A percentile compares a stretch with the other conserved stretches of the same genome.
Evolutionary conservation across 164 flowering plant genomes (phyloP).

Genomic region (Hamamelis virginiana): DNA sequence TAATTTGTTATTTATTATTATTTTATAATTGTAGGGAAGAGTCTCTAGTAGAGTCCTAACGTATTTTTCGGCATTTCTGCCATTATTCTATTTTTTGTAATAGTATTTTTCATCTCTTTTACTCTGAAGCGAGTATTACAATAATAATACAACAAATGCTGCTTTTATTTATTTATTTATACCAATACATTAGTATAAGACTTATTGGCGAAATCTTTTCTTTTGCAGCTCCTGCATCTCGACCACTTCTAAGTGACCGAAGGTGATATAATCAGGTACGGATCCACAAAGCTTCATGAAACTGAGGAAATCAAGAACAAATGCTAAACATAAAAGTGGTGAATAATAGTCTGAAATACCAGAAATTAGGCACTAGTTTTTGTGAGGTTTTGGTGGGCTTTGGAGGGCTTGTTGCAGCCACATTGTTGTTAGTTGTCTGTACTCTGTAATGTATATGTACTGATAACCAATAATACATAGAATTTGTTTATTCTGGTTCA

Average conservation of each 20-base stretch:
- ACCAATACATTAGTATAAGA: background rate
- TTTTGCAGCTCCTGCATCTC: slow-evolving; percentile 45
- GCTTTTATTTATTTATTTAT: too few relatives aligned
- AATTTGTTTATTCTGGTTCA: background rate
- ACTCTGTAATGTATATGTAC: background rate
- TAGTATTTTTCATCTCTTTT: too few relatives aligned
- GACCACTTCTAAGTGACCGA: slow-evolving; percentile 48
- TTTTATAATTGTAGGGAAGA: too few relatives aligned
- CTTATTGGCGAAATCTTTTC: background rate
- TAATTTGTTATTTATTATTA: too few relatives aligned
- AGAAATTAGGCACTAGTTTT: background rate
- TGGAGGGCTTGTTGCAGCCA: background rate
- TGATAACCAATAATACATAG: background rate
- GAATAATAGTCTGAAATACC: slow-evolving; percentile 1
- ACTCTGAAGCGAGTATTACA: too few relatives aligned
- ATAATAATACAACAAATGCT: too few relatives aligned
- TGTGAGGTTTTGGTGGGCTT: background rate
- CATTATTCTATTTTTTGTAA: too few relatives aligned
- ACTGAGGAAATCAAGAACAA: background rate
- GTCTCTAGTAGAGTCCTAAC: too few relatives aligned
- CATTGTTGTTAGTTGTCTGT: background rate
- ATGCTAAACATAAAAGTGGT: background rate
- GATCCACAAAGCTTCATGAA: background rate
- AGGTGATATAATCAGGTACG: slow-evolving; percentile 22
- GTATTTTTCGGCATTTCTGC: too few relatives aligned